Conservation (phyloP, 192 early-diverging fungal species). For the Haplosporangium gracile region DNA sequence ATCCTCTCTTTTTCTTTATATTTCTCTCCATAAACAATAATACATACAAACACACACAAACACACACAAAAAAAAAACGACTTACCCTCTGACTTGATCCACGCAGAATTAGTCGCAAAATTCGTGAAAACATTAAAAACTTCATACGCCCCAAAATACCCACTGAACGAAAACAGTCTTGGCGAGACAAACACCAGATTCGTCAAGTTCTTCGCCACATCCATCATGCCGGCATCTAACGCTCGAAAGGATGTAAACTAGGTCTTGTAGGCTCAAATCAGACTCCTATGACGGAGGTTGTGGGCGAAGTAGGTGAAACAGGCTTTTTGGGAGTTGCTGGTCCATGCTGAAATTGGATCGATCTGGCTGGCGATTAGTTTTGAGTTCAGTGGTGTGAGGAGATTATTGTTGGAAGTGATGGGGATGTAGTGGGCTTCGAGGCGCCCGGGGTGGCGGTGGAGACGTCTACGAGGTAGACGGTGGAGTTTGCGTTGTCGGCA, state of each 20-base stretch:
- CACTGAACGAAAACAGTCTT: constrained; percentile 24
- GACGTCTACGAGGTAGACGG: not conserved
- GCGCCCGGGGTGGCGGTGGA: not conserved
- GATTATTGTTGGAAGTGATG: not conserved
- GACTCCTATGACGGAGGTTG: not conserved
- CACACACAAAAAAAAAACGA: not conserved
- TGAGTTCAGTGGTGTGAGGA: not conserved
- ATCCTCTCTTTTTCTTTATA: too few species aligned
- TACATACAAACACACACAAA: not conserved
- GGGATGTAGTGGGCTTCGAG: not conserved
- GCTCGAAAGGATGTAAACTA: constrained; percentile 12
- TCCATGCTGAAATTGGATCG: constrained; percentile 7
- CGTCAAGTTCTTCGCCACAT: constrained; percentile 4
- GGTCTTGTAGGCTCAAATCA: not conserved
- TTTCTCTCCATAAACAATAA: too few species aligned
- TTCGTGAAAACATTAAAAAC: constrained; percentile 26
- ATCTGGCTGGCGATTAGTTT: not conserved
- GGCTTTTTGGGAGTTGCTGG: constrained; percentile 18
- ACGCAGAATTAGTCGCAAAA: constrained; percentile 17
- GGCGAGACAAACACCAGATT: constrained; percentile 20
- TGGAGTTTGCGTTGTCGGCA: not conserved
- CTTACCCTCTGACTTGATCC: constrained; percentile 35
- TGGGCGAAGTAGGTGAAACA: constrained; percentile 1
- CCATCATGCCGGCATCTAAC: constrained; percentile 26
- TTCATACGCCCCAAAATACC: constrained; percentile 19